phyloP scores from a whole-genome alignment of 306 rosid genomes.

The Vachellia pachyceras region DNA sequence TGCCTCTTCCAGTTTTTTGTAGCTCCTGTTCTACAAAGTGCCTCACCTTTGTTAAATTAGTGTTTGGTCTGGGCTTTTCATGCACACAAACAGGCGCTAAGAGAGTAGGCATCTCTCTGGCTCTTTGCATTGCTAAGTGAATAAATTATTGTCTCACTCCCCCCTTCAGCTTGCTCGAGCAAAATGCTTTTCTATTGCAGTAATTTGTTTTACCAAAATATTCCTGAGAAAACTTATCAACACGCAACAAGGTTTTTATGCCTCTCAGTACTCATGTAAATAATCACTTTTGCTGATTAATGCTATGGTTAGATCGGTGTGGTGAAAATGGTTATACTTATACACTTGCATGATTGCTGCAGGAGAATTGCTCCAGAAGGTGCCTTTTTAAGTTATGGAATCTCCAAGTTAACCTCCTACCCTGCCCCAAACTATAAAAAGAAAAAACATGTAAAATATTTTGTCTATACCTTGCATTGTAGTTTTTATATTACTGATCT shows the following conservation, averaged over 20 bases:
- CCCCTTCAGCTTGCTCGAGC: slow-evolving; percentile 26
- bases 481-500: slow-evolving; percentile 20
- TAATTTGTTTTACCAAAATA: slow-evolving; percentile 22
- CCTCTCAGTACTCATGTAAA: slow-evolving; percentile 12
- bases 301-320: slow-evolving; percentile 29
- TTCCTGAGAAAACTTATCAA: slow-evolving; percentile 29
- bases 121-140: not conserved
- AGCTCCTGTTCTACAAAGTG: slow-evolving; percentile 4
- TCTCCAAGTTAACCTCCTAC: slow-evolving; percentile 45
- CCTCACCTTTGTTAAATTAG: not conserved
- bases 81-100: not conserved
- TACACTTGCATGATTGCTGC: slow-evolving; percentile 40
- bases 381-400: slow-evolving; percentile 47
- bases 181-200: slow-evolving; percentile 15
- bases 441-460: slow-evolving; percentile 39
- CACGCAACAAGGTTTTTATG: slow-evolving; percentile 9
- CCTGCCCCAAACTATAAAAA: slow-evolving; percentile 32
- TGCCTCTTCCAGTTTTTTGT: slow-evolving; percentile 22
- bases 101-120: not conserved
- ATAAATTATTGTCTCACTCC: not conserved
- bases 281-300: slow-evolving; percentile 22
- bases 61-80: not conserved
- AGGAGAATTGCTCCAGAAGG: slow-evolving; percentile 48
- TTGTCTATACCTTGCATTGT: slow-evolving; percentile 32
- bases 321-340: slow-evolving; percentile 35